These are phyloP conservation scores for Pythium insidiosum DNA, from an alignment of 352 stramenopile species.

Conservation along the genomic window DNA sequence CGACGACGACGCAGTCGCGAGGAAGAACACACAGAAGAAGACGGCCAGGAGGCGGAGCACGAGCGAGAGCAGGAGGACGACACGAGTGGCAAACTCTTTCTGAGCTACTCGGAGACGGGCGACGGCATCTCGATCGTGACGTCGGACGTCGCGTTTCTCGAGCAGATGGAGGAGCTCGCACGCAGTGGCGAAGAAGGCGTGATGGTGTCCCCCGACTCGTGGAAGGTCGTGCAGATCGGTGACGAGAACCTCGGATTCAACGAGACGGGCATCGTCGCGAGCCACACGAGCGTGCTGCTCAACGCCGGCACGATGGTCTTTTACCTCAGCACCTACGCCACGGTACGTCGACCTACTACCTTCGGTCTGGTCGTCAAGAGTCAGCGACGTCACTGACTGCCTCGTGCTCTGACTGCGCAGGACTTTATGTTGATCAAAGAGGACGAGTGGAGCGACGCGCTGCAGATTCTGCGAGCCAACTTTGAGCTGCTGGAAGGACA, in stretches of 20 bases:
- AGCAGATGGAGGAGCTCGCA: conserved; percentile 25
- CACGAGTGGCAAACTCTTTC: conserved; percentile 31
- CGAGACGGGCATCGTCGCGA: conserved; percentile 54
- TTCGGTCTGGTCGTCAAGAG: neutral
- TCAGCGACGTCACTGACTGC: neutral
- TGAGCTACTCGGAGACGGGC: conserved; percentile 53
- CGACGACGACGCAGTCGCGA: too few species aligned
- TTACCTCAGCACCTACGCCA: conserved; percentile 66
- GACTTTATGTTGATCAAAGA: conserved; percentile 71
- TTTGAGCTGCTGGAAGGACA: conserved; percentile 33
- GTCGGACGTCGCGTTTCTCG: conserved; percentile 31
- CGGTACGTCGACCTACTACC: conserved; percentile 14
- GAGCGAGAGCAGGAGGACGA: neutral
- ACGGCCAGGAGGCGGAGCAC: too few species aligned
- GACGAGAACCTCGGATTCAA: conserved; percentile 49
- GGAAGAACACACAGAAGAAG: too few species aligned
- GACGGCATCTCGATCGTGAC: conserved; percentile 55
- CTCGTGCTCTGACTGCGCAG: conserved; percentile 5
- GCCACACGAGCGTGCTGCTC: conserved; percentile 50
- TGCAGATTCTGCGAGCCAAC: conserved; percentile 33
- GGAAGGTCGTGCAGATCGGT: conserved; percentile 58
- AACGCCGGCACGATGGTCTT: conserved; percentile 55
- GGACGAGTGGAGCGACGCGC: conserved; percentile 48
- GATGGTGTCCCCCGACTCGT: conserved; percentile 50
- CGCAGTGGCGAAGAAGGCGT: conserved; percentile 30